Percentiles rank a stretch among this genome's conserved stretches.
Evolutionary conservation across 176 grass and related monocot genomes (phyloP).

Genomic region (Carex parvula): DNA sequence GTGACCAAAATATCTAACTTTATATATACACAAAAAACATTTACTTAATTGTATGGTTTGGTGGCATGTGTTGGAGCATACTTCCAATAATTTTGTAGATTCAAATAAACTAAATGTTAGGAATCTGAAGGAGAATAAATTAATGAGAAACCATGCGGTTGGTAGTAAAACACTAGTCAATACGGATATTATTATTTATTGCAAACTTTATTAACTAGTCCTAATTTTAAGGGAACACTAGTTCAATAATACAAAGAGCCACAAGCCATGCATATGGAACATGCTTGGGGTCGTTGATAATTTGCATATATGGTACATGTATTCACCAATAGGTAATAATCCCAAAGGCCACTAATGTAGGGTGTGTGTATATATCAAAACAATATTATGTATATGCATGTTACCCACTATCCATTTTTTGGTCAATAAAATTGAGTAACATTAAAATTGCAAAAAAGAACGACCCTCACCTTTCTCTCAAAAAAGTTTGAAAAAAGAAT

Average conservation of each 20-base stretch:
- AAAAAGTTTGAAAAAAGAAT: no score
- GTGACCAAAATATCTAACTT: no score
- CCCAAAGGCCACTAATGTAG: background rate
- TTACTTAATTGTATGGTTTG: background rate
- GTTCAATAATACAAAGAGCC: background rate
- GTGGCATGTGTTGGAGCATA: background rate
- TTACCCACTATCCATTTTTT: background rate
- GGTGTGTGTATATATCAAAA: background rate
- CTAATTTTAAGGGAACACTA: background rate
- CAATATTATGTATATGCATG: no score
- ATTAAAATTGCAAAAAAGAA: no score
- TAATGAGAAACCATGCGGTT: background rate
- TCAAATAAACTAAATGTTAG: background rate
- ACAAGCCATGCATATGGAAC: background rate
- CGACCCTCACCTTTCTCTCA: no score
- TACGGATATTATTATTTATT: background rate
- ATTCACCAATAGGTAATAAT: no score
- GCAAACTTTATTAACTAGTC: background rate
- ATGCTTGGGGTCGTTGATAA: background rate
- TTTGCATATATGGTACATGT: no score
- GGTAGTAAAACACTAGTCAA: background rate
- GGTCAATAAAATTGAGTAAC: background rate
- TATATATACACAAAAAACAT: background rate
- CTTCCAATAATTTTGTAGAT: background rate
- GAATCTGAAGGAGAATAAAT: background rate